Evolutionary conservation across 2,329 filamentous ascomycete species (phyloP).

Genomic region (Neurospora crassa): DNA sequence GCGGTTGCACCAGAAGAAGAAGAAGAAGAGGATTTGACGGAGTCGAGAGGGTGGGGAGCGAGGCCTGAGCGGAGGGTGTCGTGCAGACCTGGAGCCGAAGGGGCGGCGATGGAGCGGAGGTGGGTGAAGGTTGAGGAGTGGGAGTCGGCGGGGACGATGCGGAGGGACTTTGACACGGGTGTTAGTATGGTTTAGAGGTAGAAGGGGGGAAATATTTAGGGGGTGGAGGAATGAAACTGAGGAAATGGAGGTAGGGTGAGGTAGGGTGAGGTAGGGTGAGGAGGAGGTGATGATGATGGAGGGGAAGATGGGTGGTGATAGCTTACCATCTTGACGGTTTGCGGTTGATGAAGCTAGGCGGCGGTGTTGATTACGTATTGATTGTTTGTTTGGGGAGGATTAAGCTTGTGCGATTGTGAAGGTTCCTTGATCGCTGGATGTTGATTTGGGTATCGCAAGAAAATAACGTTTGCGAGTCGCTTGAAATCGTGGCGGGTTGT

Average conservation of each 20-base stretch:
- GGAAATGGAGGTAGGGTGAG: no score
- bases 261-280: no score
- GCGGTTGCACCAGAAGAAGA: conserved; percentile 31
- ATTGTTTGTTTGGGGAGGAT: no score
- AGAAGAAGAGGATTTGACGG: conserved; percentile 28
- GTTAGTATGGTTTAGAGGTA: no score
- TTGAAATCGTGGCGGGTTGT: no score
- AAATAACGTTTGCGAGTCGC: background rate
- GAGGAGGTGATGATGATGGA: background rate
- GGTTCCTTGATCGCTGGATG: background rate
- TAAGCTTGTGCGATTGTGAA: no score
- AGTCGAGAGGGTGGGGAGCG: conserved; percentile 45
- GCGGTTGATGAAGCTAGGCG: background rate
- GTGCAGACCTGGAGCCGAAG: conserved; percentile 86
- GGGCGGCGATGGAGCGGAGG: conserved; percentile 58
- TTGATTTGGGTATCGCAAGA: conserved; percentile 2
- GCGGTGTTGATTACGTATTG: background rate
- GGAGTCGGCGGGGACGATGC: conserved; percentile 66
- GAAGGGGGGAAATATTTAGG: no score
- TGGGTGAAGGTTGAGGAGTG: conserved; percentile 60
- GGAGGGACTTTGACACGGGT: conserved; percentile 52
- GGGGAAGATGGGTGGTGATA: background rate
- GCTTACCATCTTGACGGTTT: conserved; percentile 40
- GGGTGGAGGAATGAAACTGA: no score
- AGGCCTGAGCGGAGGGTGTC: conserved; percentile 85